Conservation (phyloP, 2,329 filamentous ascomycete genomes). For the Neopestalotiopsis sp. region DNA sequence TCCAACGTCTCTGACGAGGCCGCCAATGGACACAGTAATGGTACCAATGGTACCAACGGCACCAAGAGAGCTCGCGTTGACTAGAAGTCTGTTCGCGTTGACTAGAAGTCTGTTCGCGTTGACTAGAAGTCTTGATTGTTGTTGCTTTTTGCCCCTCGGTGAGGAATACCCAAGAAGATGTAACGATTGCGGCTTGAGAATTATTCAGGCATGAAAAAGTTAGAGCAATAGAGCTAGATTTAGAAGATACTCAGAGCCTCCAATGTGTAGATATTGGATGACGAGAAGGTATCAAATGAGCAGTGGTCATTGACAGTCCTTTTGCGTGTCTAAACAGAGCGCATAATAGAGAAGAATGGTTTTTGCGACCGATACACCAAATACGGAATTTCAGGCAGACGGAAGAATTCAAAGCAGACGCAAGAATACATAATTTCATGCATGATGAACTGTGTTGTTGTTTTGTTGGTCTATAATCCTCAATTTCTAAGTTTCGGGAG, state of each 20-base stretch:
- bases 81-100: conserved; percentile 18
- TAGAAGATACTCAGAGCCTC: neutral
- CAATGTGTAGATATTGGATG: neutral
- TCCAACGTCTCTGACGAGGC: conserved; percentile 20
- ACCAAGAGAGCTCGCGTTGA: conserved; percentile 29
- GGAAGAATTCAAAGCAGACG: too few relatives aligned
- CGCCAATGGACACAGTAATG: conserved; percentile 36
- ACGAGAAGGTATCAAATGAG: too few relatives aligned
- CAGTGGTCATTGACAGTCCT: too few relatives aligned
- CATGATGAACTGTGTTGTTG: too few relatives aligned
- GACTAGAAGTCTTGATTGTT: neutral
- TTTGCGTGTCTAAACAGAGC: too few relatives aligned
- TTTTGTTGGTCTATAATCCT: too few relatives aligned
- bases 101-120: neutral
- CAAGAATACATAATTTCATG: too few relatives aligned
- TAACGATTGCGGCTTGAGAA: neutral
- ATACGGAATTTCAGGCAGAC: too few relatives aligned
- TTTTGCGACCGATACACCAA: too few relatives aligned
- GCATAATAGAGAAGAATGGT: too few relatives aligned
- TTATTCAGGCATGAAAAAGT: neutral
- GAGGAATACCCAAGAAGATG: neutral
- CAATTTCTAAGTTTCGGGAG: too few relatives aligned
- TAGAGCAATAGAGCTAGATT: conserved; percentile 11
- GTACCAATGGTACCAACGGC: conserved; percentile 43
- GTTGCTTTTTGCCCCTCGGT: neutral